Evolutionary conservation across 2,329 filamentous ascomycete species (phyloP).

Genomic region (Colletotrichum falcatum): DNA sequence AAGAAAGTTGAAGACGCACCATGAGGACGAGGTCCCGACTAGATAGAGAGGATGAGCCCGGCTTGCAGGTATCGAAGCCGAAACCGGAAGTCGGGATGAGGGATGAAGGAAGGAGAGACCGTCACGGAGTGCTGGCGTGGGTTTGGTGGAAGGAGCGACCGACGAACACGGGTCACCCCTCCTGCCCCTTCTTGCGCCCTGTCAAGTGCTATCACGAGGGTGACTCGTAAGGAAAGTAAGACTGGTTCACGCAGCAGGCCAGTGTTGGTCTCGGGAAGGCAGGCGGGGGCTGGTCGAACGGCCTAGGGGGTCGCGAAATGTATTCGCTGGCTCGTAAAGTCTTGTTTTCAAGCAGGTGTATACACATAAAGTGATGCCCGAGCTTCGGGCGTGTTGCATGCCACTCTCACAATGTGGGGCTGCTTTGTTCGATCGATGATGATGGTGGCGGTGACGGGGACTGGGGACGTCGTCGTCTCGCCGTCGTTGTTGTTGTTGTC

Average conservation of each 20-base stretch:
- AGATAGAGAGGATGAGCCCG: background rate
- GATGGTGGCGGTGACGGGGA: background rate
- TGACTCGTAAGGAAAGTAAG: background rate
- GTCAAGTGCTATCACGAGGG: background rate
- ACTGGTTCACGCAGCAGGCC: background rate
- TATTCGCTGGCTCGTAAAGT: background rate
- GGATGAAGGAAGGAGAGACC: background rate
- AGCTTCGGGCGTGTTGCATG: background rate
- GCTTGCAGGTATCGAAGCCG: background rate
- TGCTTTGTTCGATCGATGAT: background rate
- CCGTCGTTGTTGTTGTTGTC: too few species aligned
- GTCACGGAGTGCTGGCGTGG: background rate
- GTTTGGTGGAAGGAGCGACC: background rate
- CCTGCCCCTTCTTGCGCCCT: background rate
- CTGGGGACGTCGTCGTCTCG: too few species aligned
- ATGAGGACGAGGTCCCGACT: constrained; percentile 32
- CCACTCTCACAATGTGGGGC: background rate
- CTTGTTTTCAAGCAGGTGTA: background rate
- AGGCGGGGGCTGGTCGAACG: constrained; percentile 1
- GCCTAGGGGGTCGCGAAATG: background rate
- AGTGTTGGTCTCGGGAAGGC: constrained; percentile 4
- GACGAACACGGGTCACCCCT: background rate
- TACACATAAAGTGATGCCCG: background rate
- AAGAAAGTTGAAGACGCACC: constrained; percentile 23
- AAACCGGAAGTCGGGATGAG: background rate